Evolutionary conservation across 148 eudicot genomes (phyloP).

Genomic region (Mesembryanthemum crystallinum): DNA sequence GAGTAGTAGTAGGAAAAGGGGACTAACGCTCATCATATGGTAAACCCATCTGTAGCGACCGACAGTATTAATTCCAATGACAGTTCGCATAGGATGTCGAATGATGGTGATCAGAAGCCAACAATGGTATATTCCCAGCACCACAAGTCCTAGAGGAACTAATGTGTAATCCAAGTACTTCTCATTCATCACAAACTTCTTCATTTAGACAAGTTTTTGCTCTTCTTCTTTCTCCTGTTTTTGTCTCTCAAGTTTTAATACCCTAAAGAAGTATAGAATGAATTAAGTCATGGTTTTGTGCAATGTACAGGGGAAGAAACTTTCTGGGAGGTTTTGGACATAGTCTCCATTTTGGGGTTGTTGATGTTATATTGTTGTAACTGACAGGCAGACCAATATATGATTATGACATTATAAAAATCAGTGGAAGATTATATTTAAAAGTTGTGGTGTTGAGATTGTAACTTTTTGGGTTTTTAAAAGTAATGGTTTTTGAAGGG

Average conservation of each 20-base stretch:
- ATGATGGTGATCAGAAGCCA: constrained; percentile 25
- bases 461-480: too few relatives aligned
- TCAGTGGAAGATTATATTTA: neutral
- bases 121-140: constrained; percentile 26
- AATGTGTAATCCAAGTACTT: constrained; percentile 23
- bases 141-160: constrained; percentile 28
- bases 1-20: neutral
- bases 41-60: constrained; percentile 31
- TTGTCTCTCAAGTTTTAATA: neutral
- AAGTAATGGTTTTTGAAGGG: too few relatives aligned
- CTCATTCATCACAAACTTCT: constrained; percentile 17
- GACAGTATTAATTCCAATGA: constrained; percentile 25
- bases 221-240: neutral
- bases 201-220: neutral
- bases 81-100: constrained; percentile 17
- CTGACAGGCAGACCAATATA: constrained; percentile 1
- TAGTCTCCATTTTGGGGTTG: constrained; percentile 12
- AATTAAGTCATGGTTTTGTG: constrained; percentile 11
- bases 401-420: neutral
- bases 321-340: constrained; percentile 4
- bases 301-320: neutral
- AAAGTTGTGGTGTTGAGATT: too few relatives aligned
- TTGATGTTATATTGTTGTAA: constrained; percentile 8
- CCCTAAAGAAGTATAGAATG: neutral
- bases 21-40: constrained; percentile 35